Evolutionary conservation across 2,329 filamentous ascomycete genomes (phyloP).

Genomic region (Colletotrichum musicola): DNA sequence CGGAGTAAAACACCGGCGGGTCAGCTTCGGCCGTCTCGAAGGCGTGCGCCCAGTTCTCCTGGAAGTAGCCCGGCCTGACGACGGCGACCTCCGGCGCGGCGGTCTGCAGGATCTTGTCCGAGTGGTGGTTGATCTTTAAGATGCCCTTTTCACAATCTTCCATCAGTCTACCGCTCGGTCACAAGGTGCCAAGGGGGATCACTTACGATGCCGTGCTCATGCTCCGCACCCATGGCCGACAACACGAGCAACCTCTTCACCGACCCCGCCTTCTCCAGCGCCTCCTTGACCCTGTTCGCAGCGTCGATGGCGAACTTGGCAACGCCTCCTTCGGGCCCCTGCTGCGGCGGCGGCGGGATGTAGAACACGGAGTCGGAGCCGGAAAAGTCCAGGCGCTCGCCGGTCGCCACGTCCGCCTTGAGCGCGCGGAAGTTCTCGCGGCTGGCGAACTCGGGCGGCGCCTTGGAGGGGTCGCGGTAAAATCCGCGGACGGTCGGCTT

Average conservation of each 20-base stretch:
- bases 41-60: conserved; percentile 35
- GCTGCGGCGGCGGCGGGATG: conserved; percentile 47
- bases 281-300: conserved; percentile 43
- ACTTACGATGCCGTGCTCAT: conserved; percentile 47
- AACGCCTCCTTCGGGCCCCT: conserved; percentile 43
- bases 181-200: fast-evolving
- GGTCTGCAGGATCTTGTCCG: conserved; percentile 39
- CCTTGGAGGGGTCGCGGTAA: conserved; percentile 48
- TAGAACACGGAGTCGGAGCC: conserved; percentile 49
- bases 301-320: conserved; percentile 44
- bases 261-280: conserved; percentile 38
- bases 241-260: conserved; percentile 44
- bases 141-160: conserved; percentile 42
- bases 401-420: conserved; percentile 46
- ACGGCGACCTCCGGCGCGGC: conserved; percentile 42
- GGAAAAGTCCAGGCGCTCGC: conserved; percentile 45
- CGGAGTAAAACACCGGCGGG: conserved; percentile 43
- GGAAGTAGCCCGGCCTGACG: conserved; percentile 39
- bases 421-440: conserved; percentile 46
- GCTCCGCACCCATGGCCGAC: conserved; percentile 47
- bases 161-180: not conserved
- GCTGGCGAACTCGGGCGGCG: conserved; percentile 45
- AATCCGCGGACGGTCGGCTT: conserved; percentile 44
- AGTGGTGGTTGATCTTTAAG: conserved; percentile 41
- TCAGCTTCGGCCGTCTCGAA: conserved; percentile 40